Base-by-base conservation (phyloP, 192 early-diverging fungal genomes). In the Rhizophagus clarus region DNA sequence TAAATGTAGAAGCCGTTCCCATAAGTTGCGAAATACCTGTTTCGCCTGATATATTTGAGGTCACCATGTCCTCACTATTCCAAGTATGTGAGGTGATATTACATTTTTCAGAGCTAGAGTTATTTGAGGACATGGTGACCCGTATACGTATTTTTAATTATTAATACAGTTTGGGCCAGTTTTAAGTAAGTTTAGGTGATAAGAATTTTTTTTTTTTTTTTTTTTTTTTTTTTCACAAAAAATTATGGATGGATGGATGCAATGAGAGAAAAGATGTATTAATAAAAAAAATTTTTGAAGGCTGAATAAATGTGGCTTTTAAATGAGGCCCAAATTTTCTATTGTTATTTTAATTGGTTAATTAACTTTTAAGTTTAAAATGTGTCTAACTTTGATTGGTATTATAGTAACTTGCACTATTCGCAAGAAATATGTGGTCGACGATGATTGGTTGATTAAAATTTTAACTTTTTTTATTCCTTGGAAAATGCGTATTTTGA, bases 81-180 rank as follows among this genome's bases (percentile, higher is more conserved):
- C 72, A 73, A 51, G 37, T 42, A 14, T 2, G n/a, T n/a, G 37
- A 26, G 45, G 17, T 29, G 9, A 12, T 51, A 24, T 73, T 51
- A 26, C 9, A n/a, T 15, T 20, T 9, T 29, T 8, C 11, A 51
- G 72, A 26, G 5, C 20, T 51, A 22, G 20, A 34, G 15, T 70
- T 40, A 9, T 37, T 26, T 26, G 72, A 73, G 28, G 72, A 73
- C 72, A 73, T 73, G 72, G 72, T 73, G 72, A 73, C 72, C 34
- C 20, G 69, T 73, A 14, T 12, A 26, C 22, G 29, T 56, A 40
- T 28, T 51, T 24, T 51, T 42, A 22, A 73, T 49, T 73, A 73
- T 28, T 14, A 4, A 20, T 71, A 37, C 72, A 56, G 47, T 49
- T 73, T 73, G 72, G 12, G 29, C 72, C 72, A 73, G 47, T 73